Conservation (phyloP, 139 green algal species). For the Klebsormidium nitens region DNA sequence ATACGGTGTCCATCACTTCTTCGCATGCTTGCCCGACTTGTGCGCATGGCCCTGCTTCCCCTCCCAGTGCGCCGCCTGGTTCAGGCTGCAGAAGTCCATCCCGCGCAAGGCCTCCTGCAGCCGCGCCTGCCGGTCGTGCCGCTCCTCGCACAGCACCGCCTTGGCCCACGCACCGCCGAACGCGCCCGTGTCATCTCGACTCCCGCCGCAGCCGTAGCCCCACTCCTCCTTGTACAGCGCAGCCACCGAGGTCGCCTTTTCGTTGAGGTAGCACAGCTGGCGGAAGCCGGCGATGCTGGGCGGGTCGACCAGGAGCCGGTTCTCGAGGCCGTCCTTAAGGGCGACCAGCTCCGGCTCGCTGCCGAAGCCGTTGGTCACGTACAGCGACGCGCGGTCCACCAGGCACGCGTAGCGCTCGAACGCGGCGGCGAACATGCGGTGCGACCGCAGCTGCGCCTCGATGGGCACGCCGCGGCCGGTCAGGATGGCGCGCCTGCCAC, state of each 20-base stretch:
- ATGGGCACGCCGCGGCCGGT: constrained; percentile 20
- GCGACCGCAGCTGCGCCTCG: constrained; percentile 11
- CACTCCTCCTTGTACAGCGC: neutral
- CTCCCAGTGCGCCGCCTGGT: too few species aligned
- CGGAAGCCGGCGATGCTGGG: neutral
- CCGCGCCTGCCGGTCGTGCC: constrained; percentile 5
- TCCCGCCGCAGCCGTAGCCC: neutral
- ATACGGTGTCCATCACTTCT: too few species aligned
- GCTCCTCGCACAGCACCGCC: constrained; percentile 3
- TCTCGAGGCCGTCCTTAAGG: constrained; percentile 9
- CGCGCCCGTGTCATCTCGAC: neutral
- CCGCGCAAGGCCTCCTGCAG: constrained; percentile 7
- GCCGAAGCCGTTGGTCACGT: constrained; percentile 7
- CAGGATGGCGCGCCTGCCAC: constrained; percentile 20
- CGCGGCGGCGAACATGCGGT: constrained; percentile 14
- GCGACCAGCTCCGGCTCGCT: neutral
- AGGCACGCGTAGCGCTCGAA: constrained; percentile 16
- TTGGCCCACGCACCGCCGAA: constrained; percentile 9
- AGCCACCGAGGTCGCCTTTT: neutral
- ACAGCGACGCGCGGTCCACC: constrained; percentile 17
- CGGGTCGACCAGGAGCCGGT: constrained; percentile 13
- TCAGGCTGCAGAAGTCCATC: too few species aligned
- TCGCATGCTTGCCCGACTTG: too few species aligned
- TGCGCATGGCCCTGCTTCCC: too few species aligned
- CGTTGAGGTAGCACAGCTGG: neutral